Evolutionary conservation across 148 eudicot genomes (phyloP).

Genomic region (Bassia scoparia): DNA sequence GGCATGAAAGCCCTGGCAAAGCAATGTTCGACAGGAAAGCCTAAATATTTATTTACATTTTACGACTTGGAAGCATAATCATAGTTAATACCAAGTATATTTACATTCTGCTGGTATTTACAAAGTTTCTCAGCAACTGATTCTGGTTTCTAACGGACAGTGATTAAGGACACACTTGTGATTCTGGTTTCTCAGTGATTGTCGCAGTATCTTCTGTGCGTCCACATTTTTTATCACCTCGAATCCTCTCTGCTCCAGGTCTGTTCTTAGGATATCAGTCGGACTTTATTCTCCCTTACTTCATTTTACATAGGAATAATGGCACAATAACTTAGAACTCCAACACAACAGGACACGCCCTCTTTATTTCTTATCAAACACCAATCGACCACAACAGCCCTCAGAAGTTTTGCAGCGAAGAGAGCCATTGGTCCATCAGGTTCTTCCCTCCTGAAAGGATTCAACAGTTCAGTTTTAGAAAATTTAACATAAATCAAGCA

Average conservation of each 20-base stretch:
- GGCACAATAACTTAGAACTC: conserved; percentile 2
- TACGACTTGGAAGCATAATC: background rate
- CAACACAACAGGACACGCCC: conserved; percentile 8
- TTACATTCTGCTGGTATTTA: conserved; percentile 27
- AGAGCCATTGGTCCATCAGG: conserved; percentile 38
- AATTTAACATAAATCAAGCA: no score
- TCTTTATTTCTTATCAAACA: conserved; percentile 11
- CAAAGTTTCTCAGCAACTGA: conserved; percentile 13
- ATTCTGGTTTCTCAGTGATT: background rate
- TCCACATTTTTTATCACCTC: background rate
- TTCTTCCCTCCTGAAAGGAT: conserved; percentile 31
- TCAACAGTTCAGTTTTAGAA: background rate
- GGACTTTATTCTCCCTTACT: background rate
- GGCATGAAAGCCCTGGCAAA: background rate
- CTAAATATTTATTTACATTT: background rate
- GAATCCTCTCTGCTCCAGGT: background rate
- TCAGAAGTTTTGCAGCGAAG: conserved; percentile 35
- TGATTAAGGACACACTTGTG: background rate
- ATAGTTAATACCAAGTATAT: conserved; percentile 3
- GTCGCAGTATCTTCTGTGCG: background rate
- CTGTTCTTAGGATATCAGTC: background rate
- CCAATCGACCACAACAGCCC: background rate
- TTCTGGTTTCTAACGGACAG: background rate
- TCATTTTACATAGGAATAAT: conserved; percentile 1
- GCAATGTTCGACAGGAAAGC: conserved; percentile 2